These are phyloP conservation scores for Vitis hybrid DNA, from an alignment of 177 flowering plant species.

Conservation along the genomic window DNA sequence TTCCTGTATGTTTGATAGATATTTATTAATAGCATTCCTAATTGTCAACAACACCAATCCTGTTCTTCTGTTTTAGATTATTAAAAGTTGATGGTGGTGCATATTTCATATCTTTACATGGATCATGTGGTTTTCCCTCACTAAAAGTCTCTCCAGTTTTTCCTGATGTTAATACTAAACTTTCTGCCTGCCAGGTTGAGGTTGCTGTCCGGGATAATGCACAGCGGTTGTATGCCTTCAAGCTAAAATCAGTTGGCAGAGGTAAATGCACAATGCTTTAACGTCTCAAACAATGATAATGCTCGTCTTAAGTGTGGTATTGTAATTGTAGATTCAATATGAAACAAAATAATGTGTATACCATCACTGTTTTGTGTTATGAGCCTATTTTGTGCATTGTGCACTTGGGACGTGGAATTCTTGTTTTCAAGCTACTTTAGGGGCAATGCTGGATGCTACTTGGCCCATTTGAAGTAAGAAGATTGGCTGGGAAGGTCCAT, in stretches of 20 bases:
- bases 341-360: too few species aligned
- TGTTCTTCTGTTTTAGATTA: not conserved
- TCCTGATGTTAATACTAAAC: not conserved
- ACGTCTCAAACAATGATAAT: not conserved
- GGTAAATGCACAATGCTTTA: constrained; percentile 39
- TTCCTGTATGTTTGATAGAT: not conserved
- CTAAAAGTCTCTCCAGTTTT: not conserved
- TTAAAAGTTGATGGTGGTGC: not conserved
- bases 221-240: constrained; percentile 65
- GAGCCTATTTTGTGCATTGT: too few species aligned
- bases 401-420: too few species aligned
- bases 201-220: constrained; percentile 97
- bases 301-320: too few species aligned
- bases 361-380: too few species aligned
- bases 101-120: not conserved
- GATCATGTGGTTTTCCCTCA: not conserved
- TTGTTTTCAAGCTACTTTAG: too few species aligned
- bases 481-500: too few species aligned
- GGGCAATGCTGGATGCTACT: too few species aligned
- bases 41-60: not conserved
- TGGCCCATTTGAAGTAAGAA: too few species aligned
- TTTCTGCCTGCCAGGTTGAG: constrained; percentile 61
- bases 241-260: constrained; percentile 61
- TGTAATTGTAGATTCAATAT: too few species aligned
- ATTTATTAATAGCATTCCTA: not conserved